Evolutionary conservation across 257 asterid species (phyloP).

Genomic region (Oldenlandia corymbosa): DNA sequence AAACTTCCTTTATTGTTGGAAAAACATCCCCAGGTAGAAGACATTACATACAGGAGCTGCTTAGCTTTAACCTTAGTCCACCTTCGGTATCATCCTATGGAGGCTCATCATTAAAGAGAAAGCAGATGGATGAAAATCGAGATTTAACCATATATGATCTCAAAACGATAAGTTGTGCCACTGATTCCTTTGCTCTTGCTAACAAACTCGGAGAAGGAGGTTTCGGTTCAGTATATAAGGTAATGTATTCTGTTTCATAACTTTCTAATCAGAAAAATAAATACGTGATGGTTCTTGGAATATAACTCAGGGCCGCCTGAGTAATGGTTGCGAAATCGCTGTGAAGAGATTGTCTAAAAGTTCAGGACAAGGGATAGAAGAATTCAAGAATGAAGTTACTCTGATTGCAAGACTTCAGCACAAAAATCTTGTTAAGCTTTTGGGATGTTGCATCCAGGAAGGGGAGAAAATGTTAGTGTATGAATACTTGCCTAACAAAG

Average conservation of each 20-base stretch:
- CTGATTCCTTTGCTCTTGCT: slow-evolving; percentile 18
- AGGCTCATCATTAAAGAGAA: slow-evolving; percentile 8
- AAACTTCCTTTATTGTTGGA: no score
- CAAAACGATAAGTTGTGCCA: slow-evolving; percentile 15
- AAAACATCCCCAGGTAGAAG: slow-evolving; percentile 18
- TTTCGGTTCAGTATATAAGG: slow-evolving; percentile 29
- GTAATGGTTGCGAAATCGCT: slow-evolving; percentile 23
- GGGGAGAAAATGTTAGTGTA: slow-evolving; percentile 31
- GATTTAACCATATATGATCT: slow-evolving; percentile 20
- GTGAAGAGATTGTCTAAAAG: slow-evolving; percentile 24
- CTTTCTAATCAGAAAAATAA: no score
- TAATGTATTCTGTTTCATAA: background rate
- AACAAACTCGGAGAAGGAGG: slow-evolving; percentile 30
- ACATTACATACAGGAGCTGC: background rate
- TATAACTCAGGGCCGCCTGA: slow-evolving; percentile 19
- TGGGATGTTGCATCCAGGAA: slow-evolving; percentile 25
- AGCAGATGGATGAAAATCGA: slow-evolving; percentile 16
- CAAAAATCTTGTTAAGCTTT: slow-evolving; percentile 29
- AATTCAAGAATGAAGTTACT: slow-evolving; percentile 33
- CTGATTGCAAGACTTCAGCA: slow-evolving; percentile 34
- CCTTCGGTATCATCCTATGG: slow-evolving; percentile 15
- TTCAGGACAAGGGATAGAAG: slow-evolving; percentile 28
- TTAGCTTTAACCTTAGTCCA: slow-evolving; percentile 17
- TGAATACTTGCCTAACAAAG: slow-evolving; percentile 31
- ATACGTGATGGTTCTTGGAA: no score